phyloP scores from a whole-genome alignment of 345 rosid genomes.

The Murraya paniculata region DNA sequence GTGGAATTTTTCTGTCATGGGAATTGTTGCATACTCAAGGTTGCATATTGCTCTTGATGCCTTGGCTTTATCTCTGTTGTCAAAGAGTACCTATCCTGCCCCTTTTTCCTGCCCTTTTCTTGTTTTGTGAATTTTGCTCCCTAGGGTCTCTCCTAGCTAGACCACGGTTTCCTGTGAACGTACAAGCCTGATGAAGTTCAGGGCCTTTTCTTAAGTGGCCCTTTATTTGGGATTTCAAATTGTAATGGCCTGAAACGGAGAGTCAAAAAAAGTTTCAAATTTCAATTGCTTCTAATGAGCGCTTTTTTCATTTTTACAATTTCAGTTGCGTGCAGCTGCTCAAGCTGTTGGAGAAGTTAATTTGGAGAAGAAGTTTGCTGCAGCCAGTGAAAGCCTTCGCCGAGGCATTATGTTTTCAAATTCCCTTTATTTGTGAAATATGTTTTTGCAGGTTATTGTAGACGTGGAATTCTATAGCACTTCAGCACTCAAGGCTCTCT shows the following conservation, averaged over 20 bases:
- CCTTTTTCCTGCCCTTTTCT: too few relatives aligned
- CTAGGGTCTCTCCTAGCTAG: background rate
- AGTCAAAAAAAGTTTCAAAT: background rate
- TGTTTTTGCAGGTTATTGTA: constrained; percentile 8
- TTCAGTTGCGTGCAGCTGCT: constrained; percentile 83
- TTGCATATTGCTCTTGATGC: background rate
- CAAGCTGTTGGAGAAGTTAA: constrained; percentile 80
- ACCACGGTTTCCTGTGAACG: background rate
- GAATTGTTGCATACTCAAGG: background rate
- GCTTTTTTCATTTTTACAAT: background rate
- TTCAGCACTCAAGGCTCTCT: background rate
- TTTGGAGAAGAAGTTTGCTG: constrained; percentile 75
- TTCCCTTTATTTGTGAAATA: constrained; percentile 63
- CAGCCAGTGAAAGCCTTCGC: constrained; percentile 86
- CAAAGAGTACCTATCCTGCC: background rate
- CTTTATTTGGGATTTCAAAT: background rate
- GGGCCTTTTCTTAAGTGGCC: background rate
- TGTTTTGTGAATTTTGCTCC: background rate
- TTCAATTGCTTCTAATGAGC: background rate
- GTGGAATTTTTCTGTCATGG: background rate
- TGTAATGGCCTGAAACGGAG: background rate
- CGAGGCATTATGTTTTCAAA: constrained; percentile 94
- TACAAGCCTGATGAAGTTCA: background rate
- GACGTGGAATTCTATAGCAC: constrained; percentile 1
- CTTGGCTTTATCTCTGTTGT: background rate